Evolutionary conservation across 495 filamentous ascomycete genomes (phyloP), one percentile per base, ranked within the genome.

Genomic region (Podospora anserina): DNA sequence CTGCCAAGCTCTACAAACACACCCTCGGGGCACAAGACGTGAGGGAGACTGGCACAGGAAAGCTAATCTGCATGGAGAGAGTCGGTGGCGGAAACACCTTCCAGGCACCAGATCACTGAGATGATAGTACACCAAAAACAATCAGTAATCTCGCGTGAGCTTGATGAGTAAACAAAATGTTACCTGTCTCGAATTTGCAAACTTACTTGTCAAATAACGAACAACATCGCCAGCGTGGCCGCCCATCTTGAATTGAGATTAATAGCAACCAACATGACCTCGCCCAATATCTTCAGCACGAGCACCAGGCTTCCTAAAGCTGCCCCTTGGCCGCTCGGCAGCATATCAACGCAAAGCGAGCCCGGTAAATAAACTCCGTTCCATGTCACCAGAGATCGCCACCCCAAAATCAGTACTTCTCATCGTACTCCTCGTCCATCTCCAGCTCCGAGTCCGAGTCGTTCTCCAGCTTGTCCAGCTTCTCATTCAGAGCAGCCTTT

Each of bases 1-100:
- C 75, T 34, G 76, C 76, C 54, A 74, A 75, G 58, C 72, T 86
- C 32, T 89, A 90, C 71, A 71, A 80, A 64, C 76, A 78, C 65
- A 72, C 74, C 26, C 64, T 88, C 30, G 84, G 82, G 0, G 82
- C 85, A 72, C 70, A 71, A 20, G 75, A 82, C 9, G 74, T 85
- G 62, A 61, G 74, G 13, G 79, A 78, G 65, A 72, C 66, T 11
- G 63, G 28, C 1, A 44, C 66, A 0, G 69, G 69, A 19, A 66
- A 65, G 15, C 18, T 79, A 67, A 26, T 75, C 30, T 18, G 76
- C 15, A 68, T 80, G 74, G 73, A 79, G 74, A 78, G 65, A 75
- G 68, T 11, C 61, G 76, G 66, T 13, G 39, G 39, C 7, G 39
- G 39, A 49, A 49, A 49, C 9, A 49, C 39, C 9, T 49, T 49